Evolutionary conservation across 2,329 filamentous ascomycete species (phyloP).

Genomic region (Pseudogymnoascus sp.): DNA sequence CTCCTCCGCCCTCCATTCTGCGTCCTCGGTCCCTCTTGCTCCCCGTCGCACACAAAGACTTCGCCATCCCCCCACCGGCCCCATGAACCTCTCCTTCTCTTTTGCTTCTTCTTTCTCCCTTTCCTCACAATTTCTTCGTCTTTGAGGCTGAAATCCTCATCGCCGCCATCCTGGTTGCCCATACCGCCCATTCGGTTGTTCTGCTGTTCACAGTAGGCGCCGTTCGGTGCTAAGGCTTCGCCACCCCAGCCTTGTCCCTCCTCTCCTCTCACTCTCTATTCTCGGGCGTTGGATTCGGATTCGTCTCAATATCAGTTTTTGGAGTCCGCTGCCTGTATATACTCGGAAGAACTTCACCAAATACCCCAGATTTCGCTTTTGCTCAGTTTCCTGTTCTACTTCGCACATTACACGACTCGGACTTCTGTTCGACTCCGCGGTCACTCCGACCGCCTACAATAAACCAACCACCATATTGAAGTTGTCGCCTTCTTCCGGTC

Average conservation of each 20-base stretch:
- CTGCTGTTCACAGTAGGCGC: constrained; percentile 19
- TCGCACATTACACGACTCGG: constrained; percentile 16
- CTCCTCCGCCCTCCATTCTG: constrained; percentile 18
- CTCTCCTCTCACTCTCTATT: constrained; percentile 18
- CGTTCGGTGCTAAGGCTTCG: constrained; percentile 19
- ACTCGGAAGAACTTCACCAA: constrained; percentile 13
- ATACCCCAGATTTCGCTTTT: constrained; percentile 15
- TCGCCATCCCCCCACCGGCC: constrained; percentile 16
- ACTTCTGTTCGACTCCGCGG: constrained; percentile 5
- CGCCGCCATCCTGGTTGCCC: constrained; percentile 18
- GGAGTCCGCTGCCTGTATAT: constrained; percentile 10
- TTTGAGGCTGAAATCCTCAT: constrained; percentile 14
- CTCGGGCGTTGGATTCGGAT: constrained; percentile 6
- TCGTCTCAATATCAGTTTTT: constrained; percentile 9
- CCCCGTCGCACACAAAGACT: constrained; percentile 18
- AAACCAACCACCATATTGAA: constrained; percentile 17
- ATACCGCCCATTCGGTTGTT: constrained; percentile 19
- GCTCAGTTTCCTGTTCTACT: constrained; percentile 11
- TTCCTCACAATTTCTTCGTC: constrained; percentile 15
- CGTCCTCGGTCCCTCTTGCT: constrained; percentile 14
- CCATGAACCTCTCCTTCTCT: constrained; percentile 16
- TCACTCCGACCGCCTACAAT: constrained; percentile 19
- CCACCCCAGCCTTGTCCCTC: constrained; percentile 23
- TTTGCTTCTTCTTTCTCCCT: constrained; percentile 18
- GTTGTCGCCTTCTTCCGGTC: constrained; percentile 21